Evolutionary conservation across 1,139 yeast genomes (phyloP).

Genomic region (Pichia sp.): DNA sequence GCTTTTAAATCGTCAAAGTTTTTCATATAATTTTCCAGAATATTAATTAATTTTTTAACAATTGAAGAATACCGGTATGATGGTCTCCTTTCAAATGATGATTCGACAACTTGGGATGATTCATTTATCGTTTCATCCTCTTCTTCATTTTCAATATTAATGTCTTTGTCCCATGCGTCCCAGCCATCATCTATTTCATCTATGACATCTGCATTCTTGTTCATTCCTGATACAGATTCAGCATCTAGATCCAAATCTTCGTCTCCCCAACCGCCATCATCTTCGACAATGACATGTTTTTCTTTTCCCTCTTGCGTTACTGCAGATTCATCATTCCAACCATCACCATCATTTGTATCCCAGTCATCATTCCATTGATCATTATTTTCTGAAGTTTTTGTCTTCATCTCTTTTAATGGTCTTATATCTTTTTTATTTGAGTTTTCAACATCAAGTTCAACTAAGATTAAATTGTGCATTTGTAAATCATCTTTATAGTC

Average conservation of each 20-base stretch:
- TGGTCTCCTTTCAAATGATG: neutral
- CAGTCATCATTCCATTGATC: neutral
- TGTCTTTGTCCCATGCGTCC: conserved; percentile 26
- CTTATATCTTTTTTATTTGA: neutral
- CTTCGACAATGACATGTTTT: conserved; percentile 18
- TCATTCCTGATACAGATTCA: neutral
- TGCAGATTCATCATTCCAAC: conserved; percentile 23
- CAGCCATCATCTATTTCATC: conserved; percentile 23
- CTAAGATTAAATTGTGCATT: conserved; percentile 5
- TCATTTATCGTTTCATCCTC: neutral
- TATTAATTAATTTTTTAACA: conserved; percentile 8
- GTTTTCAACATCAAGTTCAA: conserved; percentile 1
- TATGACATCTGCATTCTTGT: neutral
- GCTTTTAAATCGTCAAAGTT: conserved; percentile 12
- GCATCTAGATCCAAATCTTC: conserved; percentile 17
- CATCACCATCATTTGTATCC: conserved; percentile 14
- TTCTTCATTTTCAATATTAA: conserved; percentile 14
- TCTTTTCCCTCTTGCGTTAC: neutral
- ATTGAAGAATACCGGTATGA: conserved; percentile 17
- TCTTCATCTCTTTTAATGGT: neutral
- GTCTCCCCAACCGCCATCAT: conserved; percentile 16
- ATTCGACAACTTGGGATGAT: no score
- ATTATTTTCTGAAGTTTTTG: neutral
- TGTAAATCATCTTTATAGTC: conserved; percentile 12
- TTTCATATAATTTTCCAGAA: conserved; percentile 18